Evolutionary conservation across 441 rosid species (phyloP), one percentile per base, ranked within the genome.

Genomic region (Cnidoscolus chayamansa): DNA sequence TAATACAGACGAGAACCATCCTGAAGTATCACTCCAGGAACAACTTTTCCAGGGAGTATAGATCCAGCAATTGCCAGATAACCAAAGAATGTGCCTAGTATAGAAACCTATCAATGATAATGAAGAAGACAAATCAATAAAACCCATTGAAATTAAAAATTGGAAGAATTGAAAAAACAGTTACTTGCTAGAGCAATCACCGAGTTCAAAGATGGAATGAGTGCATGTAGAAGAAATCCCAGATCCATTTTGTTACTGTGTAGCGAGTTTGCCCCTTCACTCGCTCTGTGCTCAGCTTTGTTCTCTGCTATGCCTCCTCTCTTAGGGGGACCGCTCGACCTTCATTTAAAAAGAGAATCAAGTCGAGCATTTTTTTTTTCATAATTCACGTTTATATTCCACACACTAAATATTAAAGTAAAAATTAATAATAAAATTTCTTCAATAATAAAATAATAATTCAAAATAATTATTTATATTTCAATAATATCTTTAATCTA

Each of bases 31-130:
- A 74, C 94, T 19, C 97, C 97, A 72, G 86, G 85, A 70, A 92
- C 86, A 58, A 84, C 76, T 89, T 87, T 88, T 2, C 96, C 95
- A 35, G 90, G 97, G 31, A 90, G 72, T 17, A 83, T 31, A 67
- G 88, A 85, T 81, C 97, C 97, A 64, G 85, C 87, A 67, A 86
- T 68, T n/a, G 89, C 97, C 87, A 94, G 74, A 82, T 92, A 94
- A 63, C 73, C 70, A 78, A 90, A 87, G 86, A 78, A 94, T 35
- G 80, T 50, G 51, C 64, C 74, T 49, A 92, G 74, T 48, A 88
- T 79, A 30, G 73, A 82, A 64, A 80, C 88, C 94, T 94, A 60
- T 7, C 20, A 11, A 37, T 43, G 58, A 0, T 12, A 70, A n/a
- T 57, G 13, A 9, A n/a, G 10, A 59, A 25, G 9, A 12, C 7